Conservation (phyloP, 805 yeast genomes). For the Lipomyces japonicus region DNA sequence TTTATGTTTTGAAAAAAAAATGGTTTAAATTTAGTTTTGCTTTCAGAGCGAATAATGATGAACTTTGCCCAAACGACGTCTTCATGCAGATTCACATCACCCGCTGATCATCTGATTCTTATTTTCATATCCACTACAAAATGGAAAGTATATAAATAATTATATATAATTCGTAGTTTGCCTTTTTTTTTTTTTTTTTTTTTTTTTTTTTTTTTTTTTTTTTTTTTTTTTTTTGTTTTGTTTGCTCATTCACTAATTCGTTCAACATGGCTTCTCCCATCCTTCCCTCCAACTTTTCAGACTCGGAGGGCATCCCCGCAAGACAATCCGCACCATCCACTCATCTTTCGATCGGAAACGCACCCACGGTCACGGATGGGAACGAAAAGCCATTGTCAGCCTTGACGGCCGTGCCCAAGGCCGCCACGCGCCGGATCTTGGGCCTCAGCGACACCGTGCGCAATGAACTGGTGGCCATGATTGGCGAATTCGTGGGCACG, state of each 20-base stretch:
- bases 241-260: neutral
- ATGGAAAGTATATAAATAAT: neutral
- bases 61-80: neutral
- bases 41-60: neutral
- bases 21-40: neutral
- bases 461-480: conserved; percentile 63
- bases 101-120: neutral
- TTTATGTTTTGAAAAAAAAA: neutral
- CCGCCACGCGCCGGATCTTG: neutral
- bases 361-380: no score
- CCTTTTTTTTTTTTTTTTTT: neutral
- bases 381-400: no score
- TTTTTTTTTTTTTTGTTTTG: neutral
- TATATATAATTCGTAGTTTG: no score
- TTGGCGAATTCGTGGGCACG: conserved; percentile 84
- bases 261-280: neutral
- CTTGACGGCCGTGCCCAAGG: neutral
- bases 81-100: neutral
- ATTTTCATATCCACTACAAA: neutral
- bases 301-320: neutral
- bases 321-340: neutral
- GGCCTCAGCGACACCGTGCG: conserved; percentile 46
- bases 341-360: no score
- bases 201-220: no score
- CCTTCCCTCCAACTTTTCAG: neutral